phyloP scores from a whole-genome alignment of 345 rosid species.

The Chamaenerion angustifolium region DNA sequence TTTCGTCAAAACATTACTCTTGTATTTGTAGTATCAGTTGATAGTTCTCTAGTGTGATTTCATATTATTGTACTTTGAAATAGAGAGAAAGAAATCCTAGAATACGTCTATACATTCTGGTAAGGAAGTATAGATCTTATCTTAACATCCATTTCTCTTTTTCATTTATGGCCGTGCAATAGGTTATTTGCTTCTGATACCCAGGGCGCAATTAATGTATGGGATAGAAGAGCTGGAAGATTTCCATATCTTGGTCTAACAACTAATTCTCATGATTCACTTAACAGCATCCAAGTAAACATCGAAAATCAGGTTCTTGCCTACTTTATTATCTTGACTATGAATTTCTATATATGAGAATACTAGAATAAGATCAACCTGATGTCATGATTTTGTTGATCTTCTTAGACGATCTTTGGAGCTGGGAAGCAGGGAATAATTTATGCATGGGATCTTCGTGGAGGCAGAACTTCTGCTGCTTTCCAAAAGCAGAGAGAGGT shows the following conservation, averaged over 20 bases:
- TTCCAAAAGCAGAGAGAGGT: conserved; percentile 66
- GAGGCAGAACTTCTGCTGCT: conserved; percentile 57
- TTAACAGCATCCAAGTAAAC: conserved; percentile 51
- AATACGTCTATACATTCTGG: background rate
- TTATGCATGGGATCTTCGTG: conserved; percentile 84
- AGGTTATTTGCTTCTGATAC: conserved; percentile 77
- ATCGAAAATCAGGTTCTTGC: conserved; percentile 56
- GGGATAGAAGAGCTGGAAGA: conserved; percentile 67
- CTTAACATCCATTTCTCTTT: background rate
- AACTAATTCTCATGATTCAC: conserved; percentile 23
- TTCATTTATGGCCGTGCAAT: background rate
- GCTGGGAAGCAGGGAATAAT: conserved; percentile 63
- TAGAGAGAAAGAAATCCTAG: too few species aligned
- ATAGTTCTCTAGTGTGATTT: too few species aligned
- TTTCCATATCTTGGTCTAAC: conserved; percentile 61
- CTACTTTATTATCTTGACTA: background rate
- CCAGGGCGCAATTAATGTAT: conserved; percentile 46
- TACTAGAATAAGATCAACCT: too few species aligned
- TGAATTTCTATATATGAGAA: background rate
- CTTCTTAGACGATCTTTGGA: conserved; percentile 49
- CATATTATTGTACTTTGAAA: background rate
- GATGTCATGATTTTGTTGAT: background rate
- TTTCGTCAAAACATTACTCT: background rate
- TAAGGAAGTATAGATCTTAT: too few species aligned
- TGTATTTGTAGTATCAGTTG: background rate